These are phyloP conservation scores for Sugiyamaella floridensis DNA, from an alignment of 805 yeast species.

Conservation along the genomic window DNA sequence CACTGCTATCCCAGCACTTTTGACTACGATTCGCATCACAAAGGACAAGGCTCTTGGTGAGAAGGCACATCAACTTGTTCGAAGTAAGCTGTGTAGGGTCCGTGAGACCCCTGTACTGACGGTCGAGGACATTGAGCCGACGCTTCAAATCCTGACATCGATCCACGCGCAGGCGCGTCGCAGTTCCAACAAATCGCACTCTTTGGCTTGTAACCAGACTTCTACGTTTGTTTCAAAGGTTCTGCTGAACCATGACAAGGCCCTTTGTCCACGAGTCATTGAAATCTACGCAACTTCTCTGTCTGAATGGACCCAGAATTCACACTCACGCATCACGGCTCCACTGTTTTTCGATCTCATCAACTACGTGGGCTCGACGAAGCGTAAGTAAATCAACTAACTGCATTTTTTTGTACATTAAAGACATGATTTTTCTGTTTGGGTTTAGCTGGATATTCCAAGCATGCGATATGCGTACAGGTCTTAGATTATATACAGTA, in stretches of 20 bases:
- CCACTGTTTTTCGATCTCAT: conserved; percentile 67
- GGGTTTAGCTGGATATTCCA: neutral
- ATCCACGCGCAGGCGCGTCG: conserved; percentile 35
- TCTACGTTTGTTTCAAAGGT: conserved; percentile 60
- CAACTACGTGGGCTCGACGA: conserved; percentile 66
- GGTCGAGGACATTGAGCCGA: conserved; percentile 22
- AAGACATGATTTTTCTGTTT: too few species aligned
- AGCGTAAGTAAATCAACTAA: conserved; percentile 16
- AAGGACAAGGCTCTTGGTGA: conserved; percentile 62
- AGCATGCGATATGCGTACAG: neutral
- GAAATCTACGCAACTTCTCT: conserved; percentile 51
- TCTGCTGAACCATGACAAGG: conserved; percentile 37
- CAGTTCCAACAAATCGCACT: conserved; percentile 43
- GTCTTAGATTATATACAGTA: too few species aligned
- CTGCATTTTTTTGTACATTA: neutral
- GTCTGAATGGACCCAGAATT: conserved; percentile 51
- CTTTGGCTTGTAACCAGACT: conserved; percentile 55
- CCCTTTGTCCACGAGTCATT: conserved; percentile 38
- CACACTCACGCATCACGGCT: conserved; percentile 42
- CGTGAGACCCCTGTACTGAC: conserved; percentile 26
- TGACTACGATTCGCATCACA: conserved; percentile 58
- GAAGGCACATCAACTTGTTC: conserved; percentile 67
- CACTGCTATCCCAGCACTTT: conserved; percentile 46
- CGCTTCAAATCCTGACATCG: conserved; percentile 24
- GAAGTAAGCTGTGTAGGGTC: conserved; percentile 49